Evolutionary conservation across 2,329 filamentous ascomycete species (phyloP).

Genomic region (Cercospora sp.): DNA sequence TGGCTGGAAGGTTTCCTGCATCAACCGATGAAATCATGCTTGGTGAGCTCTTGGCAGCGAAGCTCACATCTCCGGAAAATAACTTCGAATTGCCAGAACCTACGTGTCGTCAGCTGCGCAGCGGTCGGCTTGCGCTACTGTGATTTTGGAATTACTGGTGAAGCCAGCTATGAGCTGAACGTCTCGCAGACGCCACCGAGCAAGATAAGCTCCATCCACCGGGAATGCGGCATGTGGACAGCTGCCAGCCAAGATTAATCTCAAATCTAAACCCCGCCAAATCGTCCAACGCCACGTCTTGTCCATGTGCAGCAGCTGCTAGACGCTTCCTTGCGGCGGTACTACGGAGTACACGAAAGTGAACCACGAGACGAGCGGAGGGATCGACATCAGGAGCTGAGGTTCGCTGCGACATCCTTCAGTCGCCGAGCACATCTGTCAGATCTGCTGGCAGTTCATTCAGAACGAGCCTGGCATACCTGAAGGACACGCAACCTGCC

Average conservation of each 20-base stretch:
- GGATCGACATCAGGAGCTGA: neutral
- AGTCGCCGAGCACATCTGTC: neutral
- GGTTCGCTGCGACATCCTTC: neutral
- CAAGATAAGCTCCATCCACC: neutral
- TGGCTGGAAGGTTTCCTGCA: constrained; percentile 1
- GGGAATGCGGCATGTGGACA: neutral
- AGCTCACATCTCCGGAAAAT: neutral
- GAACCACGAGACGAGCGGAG: neutral
- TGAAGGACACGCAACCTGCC: neutral
- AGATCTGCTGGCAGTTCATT: neutral
- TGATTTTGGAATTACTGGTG: neutral
- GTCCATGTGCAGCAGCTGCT: neutral
- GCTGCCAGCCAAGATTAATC: constrained; percentile 8
- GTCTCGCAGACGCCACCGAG: neutral
- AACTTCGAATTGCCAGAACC: neutral
- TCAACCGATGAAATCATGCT: neutral
- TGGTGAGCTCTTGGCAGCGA: neutral
- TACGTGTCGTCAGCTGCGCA: neutral
- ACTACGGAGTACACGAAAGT: neutral
- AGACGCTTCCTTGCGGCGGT: neutral
- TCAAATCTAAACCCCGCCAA: constrained; percentile 18
- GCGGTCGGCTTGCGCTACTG: neutral
- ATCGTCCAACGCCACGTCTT: constrained; percentile 12
- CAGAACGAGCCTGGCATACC: neutral
- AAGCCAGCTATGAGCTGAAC: neutral